phyloP scores from a whole-genome alignment of 75 land plant species.

The Ceratopteris richardii region DNA sequence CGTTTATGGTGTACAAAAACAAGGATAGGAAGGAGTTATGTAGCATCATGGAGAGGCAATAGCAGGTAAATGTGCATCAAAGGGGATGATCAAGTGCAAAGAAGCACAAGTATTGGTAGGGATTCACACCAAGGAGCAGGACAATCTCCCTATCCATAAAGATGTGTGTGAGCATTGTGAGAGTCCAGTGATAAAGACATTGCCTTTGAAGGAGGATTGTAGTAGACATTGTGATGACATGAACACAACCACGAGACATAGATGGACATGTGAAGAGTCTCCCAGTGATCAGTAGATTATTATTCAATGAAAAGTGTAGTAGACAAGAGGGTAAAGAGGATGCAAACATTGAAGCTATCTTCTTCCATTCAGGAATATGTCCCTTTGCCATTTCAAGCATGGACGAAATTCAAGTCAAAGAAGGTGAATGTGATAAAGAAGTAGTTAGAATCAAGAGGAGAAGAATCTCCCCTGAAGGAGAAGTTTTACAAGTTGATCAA shows the following conservation, averaged over 20 bases:
- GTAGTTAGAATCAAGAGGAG: neutral
- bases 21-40: no score
- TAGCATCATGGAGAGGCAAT: no score
- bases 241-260: neutral
- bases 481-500: neutral
- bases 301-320: neutral
- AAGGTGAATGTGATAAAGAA: neutral
- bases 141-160: no score
- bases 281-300: neutral
- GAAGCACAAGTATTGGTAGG: no score
- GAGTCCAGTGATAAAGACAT: conserved; percentile 11
- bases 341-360: neutral
- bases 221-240: neutral
- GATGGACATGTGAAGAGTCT: neutral
- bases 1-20: no score
- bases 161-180: conserved; percentile 14
- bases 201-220: neutral
- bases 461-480: neutral
- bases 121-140: no score
- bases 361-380: neutral
- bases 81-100: conserved; percentile 4
- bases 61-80: conserved; percentile 51
- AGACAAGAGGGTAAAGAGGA: no score
- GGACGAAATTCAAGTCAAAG: neutral
- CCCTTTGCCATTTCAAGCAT: neutral